Base-by-base conservation (phyloP, 371 early-diverging fungal species). In the Dinochytrium kinnereticum region DNA sequence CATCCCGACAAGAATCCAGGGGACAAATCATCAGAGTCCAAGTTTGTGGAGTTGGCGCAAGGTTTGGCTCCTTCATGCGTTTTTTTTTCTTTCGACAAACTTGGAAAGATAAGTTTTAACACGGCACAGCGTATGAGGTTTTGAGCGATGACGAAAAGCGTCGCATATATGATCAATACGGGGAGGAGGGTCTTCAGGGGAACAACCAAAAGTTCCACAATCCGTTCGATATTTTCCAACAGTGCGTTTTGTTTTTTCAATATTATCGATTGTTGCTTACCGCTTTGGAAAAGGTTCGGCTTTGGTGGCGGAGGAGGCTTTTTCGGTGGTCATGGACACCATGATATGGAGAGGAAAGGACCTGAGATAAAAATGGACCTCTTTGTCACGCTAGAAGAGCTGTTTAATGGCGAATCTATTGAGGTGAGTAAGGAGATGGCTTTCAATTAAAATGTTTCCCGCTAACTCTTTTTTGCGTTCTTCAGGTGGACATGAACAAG, bases 1-100 rank as follows among this genome's bases (percentile, higher is more conserved):
- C 95, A 95, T 73, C 94, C 95, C 0, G 98, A 98, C 82, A 96
- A 96, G 88, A 95, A 96, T 81, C 93, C 91, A 13, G 93, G 91
- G 38, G 89, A 93, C 76, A 85, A 91, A 77, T 85, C 83, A 7
- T 94, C 95, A 2, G 91, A 95, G 69, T 90, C 89, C 59, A 96
- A 95, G 81, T 98, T 98, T 77, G 90, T 96, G 72, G 94, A 96
- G 81, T 81, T 98, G 2, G 90, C 97, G 2, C 84, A 95, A 84
- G 95, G 94, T 92, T 85, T 30, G 55, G 2, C n/a, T 7, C 19
- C 19, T 44, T 7, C 44, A 13, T 26, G 55, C n/a, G 55, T 53
- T 26, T n/a, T 53, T 7, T 7, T 7, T 13, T 13, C 55, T 24
- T 13, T 13, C 21, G 21, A 13, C 49, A 44, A 44, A 44, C 49